Evolutionary conservation across 2,329 filamentous ascomycete species (phyloP).

Genomic region (Sordariomycetes sp.): DNA sequence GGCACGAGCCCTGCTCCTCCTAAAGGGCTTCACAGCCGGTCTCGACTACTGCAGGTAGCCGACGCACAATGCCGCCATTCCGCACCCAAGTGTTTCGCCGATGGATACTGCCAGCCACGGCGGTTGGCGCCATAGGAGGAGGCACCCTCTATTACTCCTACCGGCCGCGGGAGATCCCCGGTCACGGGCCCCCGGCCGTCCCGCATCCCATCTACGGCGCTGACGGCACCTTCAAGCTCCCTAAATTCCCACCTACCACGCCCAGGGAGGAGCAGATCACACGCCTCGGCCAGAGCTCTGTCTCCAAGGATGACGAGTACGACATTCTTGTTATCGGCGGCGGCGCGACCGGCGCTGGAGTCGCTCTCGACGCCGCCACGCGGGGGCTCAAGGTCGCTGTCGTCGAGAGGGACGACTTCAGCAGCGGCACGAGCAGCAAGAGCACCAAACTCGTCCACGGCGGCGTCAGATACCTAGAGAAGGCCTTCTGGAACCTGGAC

Average conservation of each 20-base stretch:
- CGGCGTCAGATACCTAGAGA: conserved; percentile 61
- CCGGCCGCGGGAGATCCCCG: conserved; percentile 59
- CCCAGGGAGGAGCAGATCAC: conserved; percentile 50
- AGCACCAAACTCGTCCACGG: conserved; percentile 70
- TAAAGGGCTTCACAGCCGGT: background rate
- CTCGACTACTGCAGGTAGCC: background rate
- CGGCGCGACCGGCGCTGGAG: conserved; percentile 57
- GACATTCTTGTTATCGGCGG: conserved; percentile 60
- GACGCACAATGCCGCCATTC: background rate
- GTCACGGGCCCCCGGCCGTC: conserved; percentile 52
- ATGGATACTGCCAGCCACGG: background rate
- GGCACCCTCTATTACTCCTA: conserved; percentile 40
- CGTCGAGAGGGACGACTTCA: conserved; percentile 62
- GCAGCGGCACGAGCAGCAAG: conserved; percentile 60
- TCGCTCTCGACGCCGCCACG: conserved; percentile 59
- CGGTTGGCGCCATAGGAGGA: conserved; percentile 20
- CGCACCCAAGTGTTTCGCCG: background rate
- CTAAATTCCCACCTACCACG: conserved; percentile 51
- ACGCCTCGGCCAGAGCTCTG: conserved; percentile 33
- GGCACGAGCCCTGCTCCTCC: background rate
- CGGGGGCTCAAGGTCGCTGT: conserved; percentile 59
- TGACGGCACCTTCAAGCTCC: conserved; percentile 53
- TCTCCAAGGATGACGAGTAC: conserved; percentile 33
- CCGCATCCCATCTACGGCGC: conserved; percentile 58
- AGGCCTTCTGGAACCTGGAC: conserved; percentile 64